phyloP scores from a whole-genome alignment of 345 rosid genomes.

The Populus deltoides region DNA sequence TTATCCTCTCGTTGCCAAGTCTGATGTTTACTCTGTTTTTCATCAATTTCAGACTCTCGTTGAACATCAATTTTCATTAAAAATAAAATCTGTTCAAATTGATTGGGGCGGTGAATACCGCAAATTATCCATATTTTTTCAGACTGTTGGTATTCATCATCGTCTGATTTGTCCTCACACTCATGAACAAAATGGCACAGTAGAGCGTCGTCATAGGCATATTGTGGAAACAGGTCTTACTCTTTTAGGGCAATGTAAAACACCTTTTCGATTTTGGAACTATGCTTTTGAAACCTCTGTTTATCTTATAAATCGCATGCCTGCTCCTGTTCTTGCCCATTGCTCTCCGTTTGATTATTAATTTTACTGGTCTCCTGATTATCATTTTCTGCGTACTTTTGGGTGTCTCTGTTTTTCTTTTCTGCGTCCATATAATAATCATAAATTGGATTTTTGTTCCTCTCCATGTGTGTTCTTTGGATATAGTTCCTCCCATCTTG shows the following conservation, averaged over 20 bases:
- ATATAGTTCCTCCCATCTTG: not conserved
- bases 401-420: too few relatives aligned
- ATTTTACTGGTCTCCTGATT: too few relatives aligned
- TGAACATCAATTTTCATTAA: too few relatives aligned
- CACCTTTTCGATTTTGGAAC: not conserved
- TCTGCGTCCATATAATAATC: too few relatives aligned
- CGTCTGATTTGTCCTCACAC: not conserved
- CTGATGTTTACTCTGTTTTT: too few relatives aligned
- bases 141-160: not conserved
- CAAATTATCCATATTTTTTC: not conserved
- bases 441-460: not conserved
- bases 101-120: not conserved
- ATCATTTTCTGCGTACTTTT: too few relatives aligned
- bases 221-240: too few relatives aligned
- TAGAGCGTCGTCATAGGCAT: too few relatives aligned
- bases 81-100: too few relatives aligned
- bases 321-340: not conserved
- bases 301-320: not conserved
- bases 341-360: not conserved
- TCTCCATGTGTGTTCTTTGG: not conserved
- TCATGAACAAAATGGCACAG: too few relatives aligned
- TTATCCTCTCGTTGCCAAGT: too few relatives aligned
- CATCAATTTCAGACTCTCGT: not conserved
- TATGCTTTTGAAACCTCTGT: not conserved
- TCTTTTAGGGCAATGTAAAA: not conserved